Base-by-base conservation (phyloP, 805 yeast genomes). In the Debaryomyces castellii region DNA sequence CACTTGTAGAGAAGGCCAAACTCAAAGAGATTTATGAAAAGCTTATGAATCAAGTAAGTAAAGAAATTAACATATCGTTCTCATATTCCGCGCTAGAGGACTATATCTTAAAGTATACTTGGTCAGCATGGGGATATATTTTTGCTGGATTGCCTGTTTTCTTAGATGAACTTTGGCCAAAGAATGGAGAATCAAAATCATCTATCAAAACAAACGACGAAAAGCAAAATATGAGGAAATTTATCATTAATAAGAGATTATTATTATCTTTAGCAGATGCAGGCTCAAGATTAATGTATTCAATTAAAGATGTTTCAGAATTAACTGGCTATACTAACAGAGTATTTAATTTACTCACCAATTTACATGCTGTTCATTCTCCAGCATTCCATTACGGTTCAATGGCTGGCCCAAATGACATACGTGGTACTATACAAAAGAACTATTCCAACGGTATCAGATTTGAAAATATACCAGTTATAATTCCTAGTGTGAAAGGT, bases 51-150 rank as follows among this genome's bases (percentile, higher is more conserved):
- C 89, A 84, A 51, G 68, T 81, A 45, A 64, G 74, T 39, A 69
- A 71, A 44, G 80, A 83, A 46, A 80, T 82, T 53, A 73, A 78
- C 49, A 72, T 77, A 34, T 79, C 86, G 48, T 83, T 87, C 45
- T 67, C 76, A 9, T 91, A 89, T 63, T 84, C 83, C 42, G 73
- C 88, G 50, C 64, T 87, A 48, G 97, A 91, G 68, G 95, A 89
- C 60, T 89, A 89, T 58, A 81, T 90, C 40, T 77, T 91, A 63
- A 91, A 90, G 67, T 89, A 88, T 60, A 82, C 92, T 10, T 91
- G 97, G 97, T 89, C 96, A 3, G 96, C 95, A 0, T 78, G 91
- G 67, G 97, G 97, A n/a, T 90, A 89, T 62, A 66, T 90, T 18
- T 90, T 89, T 68, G 88, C 96, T 0, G 86, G 96, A 1, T 77